Percentiles rank a stretch among this genome's conserved stretches.
Evolutionary conservation across 768 basidiomycete species (phyloP).

Genomic region (Naganishia vaughanmartiniae): DNA sequence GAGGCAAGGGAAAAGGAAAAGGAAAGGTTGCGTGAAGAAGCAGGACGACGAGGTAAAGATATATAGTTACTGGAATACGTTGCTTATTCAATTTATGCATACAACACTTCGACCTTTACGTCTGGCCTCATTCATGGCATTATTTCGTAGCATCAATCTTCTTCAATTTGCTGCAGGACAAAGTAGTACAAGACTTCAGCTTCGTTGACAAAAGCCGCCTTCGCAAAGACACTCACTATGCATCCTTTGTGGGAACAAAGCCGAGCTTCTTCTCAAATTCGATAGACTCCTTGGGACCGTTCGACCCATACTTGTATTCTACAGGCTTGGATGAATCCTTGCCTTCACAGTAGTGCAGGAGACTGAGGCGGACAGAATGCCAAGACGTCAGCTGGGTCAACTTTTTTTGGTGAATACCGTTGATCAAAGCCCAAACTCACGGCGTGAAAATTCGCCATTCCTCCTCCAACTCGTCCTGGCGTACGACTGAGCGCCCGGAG

Average conservation of each 20-base stretch:
- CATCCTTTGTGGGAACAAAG: constrained; percentile 18
- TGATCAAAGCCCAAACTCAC: constrained; percentile 12
- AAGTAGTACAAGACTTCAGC: neutral
- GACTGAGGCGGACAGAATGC: neutral
- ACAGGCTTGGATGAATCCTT: constrained; percentile 29
- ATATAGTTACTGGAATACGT: neutral
- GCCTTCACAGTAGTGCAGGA: constrained; percentile 32
- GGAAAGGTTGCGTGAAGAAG: constrained; percentile 16
- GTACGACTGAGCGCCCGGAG: constrained; percentile 21
- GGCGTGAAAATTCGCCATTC: constrained; percentile 37
- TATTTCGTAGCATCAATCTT: constrained; percentile 23
- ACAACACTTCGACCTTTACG: neutral
- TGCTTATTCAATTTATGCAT: neutral
- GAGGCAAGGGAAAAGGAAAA: constrained; percentile 19
- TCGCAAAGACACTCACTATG: constrained; percentile 11
- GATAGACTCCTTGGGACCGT: constrained; percentile 30
- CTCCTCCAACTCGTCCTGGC: constrained; percentile 34
- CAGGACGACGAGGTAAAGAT: neutral
- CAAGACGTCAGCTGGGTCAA: neutral
- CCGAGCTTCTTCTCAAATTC: constrained; percentile 34
- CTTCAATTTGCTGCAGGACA: constrained; percentile 9
- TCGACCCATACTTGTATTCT: constrained; percentile 33
- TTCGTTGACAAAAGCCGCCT: too few relatives aligned
- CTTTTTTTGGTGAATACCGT: neutral
- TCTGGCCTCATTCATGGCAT: neutral